Conservation (phyloP, 495 filamentous ascomycete genomes). For the Cercophora samala region DNA sequence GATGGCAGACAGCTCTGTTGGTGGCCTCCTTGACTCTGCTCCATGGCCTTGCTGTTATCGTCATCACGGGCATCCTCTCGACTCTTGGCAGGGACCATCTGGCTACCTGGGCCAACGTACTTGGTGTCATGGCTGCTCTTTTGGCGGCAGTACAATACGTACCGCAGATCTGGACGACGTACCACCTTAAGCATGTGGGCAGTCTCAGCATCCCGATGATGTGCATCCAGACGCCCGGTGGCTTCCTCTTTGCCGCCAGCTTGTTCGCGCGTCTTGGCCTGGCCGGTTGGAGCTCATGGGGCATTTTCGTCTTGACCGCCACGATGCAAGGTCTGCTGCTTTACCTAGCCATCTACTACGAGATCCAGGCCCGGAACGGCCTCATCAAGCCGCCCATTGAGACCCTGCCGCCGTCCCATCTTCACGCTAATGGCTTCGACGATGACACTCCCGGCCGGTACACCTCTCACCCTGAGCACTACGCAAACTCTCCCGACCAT, state of each 20-base stretch:
- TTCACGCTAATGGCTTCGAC: slow-evolving; percentile 33
- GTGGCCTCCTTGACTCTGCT: slow-evolving; percentile 66
- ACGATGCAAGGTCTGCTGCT: slow-evolving; percentile 80
- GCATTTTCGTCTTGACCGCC: slow-evolving; percentile 80
- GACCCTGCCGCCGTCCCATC: slow-evolving; percentile 22
- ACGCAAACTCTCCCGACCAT: slow-evolving; percentile 41
- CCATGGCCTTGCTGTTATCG: slow-evolving; percentile 65
- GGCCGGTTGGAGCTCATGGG: slow-evolving; percentile 94
- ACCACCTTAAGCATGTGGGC: slow-evolving; percentile 73
- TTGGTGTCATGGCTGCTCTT: slow-evolving; percentile 73
- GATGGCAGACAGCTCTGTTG: slow-evolving; percentile 69
- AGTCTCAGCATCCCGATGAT: slow-evolving; percentile 97
- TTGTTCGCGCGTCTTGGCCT: slow-evolving; percentile 73
- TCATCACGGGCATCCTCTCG: slow-evolving; percentile 62
- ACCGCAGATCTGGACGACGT: slow-evolving; percentile 91
- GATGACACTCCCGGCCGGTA: slow-evolving; percentile 37
- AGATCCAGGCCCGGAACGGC: slow-evolving; percentile 38
- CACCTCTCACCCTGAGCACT: slow-evolving; percentile 39
- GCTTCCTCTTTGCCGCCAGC: slow-evolving; percentile 83
- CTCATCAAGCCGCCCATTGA: slow-evolving; percentile 12
- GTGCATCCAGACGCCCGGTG: slow-evolving; percentile 93
- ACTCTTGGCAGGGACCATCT: slow-evolving; percentile 56
- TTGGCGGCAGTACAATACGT: slow-evolving; percentile 88
- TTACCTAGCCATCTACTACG: slow-evolving; percentile 75
- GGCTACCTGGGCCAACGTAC: slow-evolving; percentile 72